Evolutionary conservation across 2,329 filamentous ascomycete genomes (phyloP), one percentile per base, ranked within the genome.

Genomic region (Gnomoniopsis sp.): DNA sequence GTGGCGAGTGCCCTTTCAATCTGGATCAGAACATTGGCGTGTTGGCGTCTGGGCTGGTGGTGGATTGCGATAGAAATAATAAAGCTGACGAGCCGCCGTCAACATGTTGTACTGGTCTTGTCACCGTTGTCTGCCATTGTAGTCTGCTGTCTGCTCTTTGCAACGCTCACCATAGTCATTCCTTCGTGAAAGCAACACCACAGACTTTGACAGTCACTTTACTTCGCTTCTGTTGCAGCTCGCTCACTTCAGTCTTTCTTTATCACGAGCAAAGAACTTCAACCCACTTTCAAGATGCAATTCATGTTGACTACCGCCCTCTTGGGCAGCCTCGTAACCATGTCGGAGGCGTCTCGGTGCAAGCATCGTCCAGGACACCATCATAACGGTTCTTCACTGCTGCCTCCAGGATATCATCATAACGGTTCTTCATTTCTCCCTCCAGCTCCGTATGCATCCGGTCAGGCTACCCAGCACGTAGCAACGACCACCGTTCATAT

Each of bases 211-310:
- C 8, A 53, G 43, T 49, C 22, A n/a, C 41, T 46, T 14, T 47
- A 30, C 17, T 57, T 57, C 49, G 19, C 21, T 57, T 57, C 55
- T 57, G 15, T 22, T n/a, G 51, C 55, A 52, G 14, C 33, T n/a
- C n/a, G 46, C 55, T 53, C 49, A 53, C 41, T 57, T 57, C 38
- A 48, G 55, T 57, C 49, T 19, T 52, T 57, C 55, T 15, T 53
- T 57, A 38, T 33, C 49, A 38, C 23, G 46, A 30, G n/a, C 34
- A 49, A n/a, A 30, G 26, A 4, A 30, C 26, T 4, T 30, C 26
- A 30, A 30, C 26, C 6, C 49, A 33, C 26, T 43, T 19, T 14
- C 55, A 36, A 48, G 17, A 57, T 57, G 55, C 55, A 49, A 21
- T 48, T 33, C 8, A 53, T 57, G 2, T 41, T 46, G 49, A 53